Evolutionary conservation across 768 basidiomycete species (phyloP).

Genomic region (Macrocybe gigantea): DNA sequence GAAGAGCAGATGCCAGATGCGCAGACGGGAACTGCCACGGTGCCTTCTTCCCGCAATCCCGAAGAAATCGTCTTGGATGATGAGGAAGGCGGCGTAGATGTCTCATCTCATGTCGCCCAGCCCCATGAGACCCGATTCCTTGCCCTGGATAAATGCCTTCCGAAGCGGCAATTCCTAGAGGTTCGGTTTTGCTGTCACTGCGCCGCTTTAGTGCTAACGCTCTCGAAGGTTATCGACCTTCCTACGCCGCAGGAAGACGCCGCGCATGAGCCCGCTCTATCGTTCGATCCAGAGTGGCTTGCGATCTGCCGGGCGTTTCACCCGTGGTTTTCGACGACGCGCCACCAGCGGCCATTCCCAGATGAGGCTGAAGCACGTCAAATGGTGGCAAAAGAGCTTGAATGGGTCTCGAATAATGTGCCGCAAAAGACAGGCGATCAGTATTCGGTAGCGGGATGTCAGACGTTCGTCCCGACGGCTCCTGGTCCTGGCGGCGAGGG

Average conservation of each 20-base stretch:
- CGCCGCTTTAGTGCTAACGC: not conserved
- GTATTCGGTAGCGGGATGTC: constrained; percentile 47
- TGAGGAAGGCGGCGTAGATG: constrained; percentile 24
- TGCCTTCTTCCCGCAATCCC: constrained; percentile 11
- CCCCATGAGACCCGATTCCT: constrained; percentile 65
- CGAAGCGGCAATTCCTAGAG: constrained; percentile 73
- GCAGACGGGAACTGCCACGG: not conserved
- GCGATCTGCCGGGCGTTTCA: constrained; percentile 88
- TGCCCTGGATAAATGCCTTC: constrained; percentile 87
- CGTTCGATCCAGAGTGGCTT: constrained; percentile 90
- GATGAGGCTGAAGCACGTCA: constrained; percentile 42
- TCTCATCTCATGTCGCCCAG: constrained; percentile 7
- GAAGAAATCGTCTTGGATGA: constrained; percentile 36
- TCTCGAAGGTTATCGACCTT: constrained; percentile 66
- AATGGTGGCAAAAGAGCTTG: constrained; percentile 51
- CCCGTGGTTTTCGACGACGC: constrained; percentile 59
- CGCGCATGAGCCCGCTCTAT: constrained; percentile 31
- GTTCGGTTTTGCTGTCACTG: constrained; percentile 26
- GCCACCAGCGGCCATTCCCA: constrained; percentile 53
- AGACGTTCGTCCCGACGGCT: constrained; percentile 66
- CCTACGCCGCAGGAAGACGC: constrained; percentile 18
- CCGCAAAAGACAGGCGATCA: constrained; percentile 23
- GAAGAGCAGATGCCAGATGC: not conserved
- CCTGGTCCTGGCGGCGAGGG: constrained; percentile 34
- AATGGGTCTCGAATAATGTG: constrained; percentile 66